Conservation (phyloP, 306 rosid species). For the Vigna trinervia region DNA sequence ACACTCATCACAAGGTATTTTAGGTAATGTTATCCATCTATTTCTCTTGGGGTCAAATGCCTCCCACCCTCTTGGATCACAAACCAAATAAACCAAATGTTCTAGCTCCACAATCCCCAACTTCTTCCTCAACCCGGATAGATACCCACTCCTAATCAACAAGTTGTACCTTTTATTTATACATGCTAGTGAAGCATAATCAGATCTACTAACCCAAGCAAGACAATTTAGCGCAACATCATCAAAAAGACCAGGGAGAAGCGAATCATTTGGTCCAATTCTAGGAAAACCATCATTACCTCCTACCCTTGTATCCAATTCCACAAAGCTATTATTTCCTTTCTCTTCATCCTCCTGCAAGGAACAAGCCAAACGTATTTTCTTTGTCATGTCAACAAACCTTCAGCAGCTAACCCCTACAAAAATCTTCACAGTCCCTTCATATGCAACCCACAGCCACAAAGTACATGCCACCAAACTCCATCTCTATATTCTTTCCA, state of each 20-base stretch:
- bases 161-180: slow-evolving; percentile 58
- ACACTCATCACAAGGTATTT: slow-evolving; percentile 82
- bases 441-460: slow-evolving; percentile 44
- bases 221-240: slow-evolving; percentile 75
- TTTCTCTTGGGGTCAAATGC: slow-evolving; percentile 62
- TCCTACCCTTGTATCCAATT: slow-evolving; percentile 45
- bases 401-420: slow-evolving; percentile 41
- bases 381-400: slow-evolving; percentile 51
- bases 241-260: slow-evolving; percentile 73
- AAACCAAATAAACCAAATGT: slow-evolving; percentile 78
- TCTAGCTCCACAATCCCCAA: slow-evolving; percentile 65
- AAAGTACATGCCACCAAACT: slow-evolving; percentile 52
- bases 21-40: slow-evolving; percentile 77
- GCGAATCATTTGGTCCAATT: slow-evolving; percentile 64
- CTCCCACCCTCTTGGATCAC: slow-evolving; percentile 76
- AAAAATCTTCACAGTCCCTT: slow-evolving; percentile 29
- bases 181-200: slow-evolving; percentile 65
- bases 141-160: slow-evolving; percentile 62
- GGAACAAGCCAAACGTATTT: slow-evolving; percentile 37
- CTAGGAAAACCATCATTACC: slow-evolving; percentile 63
- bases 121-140: slow-evolving; percentile 66
- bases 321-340: slow-evolving; percentile 37
- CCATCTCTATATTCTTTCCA: slow-evolving; percentile 42
- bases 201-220: slow-evolving; percentile 67
- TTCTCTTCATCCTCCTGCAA: slow-evolving; percentile 48